These are phyloP conservation scores for Phytophthora crassamura DNA, from an alignment of 352 stramenopile species.

Conservation along the genomic window DNA sequence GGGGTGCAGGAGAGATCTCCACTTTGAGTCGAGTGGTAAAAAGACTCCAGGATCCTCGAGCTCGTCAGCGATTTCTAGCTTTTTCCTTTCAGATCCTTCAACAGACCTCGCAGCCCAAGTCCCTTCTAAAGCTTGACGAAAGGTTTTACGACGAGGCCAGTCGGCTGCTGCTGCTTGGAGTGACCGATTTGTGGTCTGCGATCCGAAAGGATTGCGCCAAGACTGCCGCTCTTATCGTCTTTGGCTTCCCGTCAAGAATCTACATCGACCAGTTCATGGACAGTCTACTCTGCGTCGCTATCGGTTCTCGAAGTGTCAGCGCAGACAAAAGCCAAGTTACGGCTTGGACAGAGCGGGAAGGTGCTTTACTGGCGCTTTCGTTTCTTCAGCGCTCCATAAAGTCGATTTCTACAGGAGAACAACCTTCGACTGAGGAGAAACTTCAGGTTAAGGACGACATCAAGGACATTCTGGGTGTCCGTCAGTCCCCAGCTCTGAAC, in stretches of 20 bases:
- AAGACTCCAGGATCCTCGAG: constrained; percentile 46
- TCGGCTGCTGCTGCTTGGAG: constrained; percentile 49
- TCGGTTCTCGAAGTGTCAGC: constrained; percentile 32
- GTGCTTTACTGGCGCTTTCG: constrained; percentile 50
- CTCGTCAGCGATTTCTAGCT: constrained; percentile 43
- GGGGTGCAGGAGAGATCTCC: constrained; percentile 20
- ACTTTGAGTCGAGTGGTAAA: constrained; percentile 26
- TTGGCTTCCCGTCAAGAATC: constrained; percentile 37
- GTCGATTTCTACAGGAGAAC: constrained; percentile 2
- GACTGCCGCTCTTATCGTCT: constrained; percentile 23
- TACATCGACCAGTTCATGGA: constrained; percentile 52
- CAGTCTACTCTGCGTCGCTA: constrained; percentile 46
- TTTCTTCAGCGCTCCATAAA: constrained; percentile 44
- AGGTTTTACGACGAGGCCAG: constrained; percentile 37
- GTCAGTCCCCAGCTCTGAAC: background rate
- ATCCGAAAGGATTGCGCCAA: constrained; percentile 62
- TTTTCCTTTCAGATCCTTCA: constrained; percentile 43
- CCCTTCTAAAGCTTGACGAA: constrained; percentile 5
- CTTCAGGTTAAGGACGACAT: constrained; percentile 41
- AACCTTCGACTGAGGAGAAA: constrained; percentile 11
- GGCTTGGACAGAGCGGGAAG: constrained; percentile 56
- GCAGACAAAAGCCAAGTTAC: constrained; percentile 33
- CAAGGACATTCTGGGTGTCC: constrained; percentile 22
- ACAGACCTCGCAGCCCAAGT: background rate
- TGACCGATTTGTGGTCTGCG: constrained; percentile 76